A percentile compares a stretch with the other conserved stretches of the same genome.
These are phyloP conservation scores for Boletellus sp. DNA, from an alignment of 1,284 basidiomycete genomes.

Conservation along the genomic window DNA sequence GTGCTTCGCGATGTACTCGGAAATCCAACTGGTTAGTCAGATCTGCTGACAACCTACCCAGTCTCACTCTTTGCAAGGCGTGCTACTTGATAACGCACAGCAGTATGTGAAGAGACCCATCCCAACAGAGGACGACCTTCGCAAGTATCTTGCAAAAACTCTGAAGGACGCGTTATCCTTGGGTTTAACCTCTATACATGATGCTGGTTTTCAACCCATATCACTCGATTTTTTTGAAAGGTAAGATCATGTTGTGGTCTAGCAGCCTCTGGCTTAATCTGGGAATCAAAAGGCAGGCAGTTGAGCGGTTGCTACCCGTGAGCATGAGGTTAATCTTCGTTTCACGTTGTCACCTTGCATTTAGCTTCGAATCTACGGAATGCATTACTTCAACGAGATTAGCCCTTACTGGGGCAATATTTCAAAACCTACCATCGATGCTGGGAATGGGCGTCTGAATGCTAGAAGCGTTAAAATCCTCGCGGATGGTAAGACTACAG, in stretches of 20 bases:
- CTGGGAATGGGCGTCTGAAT: slow-evolving; percentile 59
- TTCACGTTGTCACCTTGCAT: not conserved
- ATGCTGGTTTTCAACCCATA: slow-evolving; percentile 69
- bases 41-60: not conserved
- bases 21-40: slow-evolving; percentile 66
- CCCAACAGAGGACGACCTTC: slow-evolving; percentile 61
- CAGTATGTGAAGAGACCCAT: slow-evolving; percentile 60
- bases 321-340: slow-evolving; percentile 17
- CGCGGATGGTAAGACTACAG: slow-evolving; percentile 60
- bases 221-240: slow-evolving; percentile 73
- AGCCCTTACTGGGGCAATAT: slow-evolving; percentile 76
- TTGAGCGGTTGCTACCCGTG: slow-evolving; percentile 60
- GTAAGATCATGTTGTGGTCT: slow-evolving; percentile 36
- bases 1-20: slow-evolving; percentile 70
- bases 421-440: slow-evolving; percentile 53
- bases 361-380: slow-evolving; percentile 71
- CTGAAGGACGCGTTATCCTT: slow-evolving; percentile 64
- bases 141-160: slow-evolving; percentile 61
- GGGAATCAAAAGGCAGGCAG: slow-evolving; percentile 46
- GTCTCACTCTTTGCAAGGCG: slow-evolving; percentile 39
- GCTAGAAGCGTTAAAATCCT: slow-evolving; percentile 88
- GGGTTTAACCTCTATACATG: slow-evolving; percentile 81
- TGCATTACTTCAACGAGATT: slow-evolving; percentile 68
- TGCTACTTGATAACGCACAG: slow-evolving; percentile 72
- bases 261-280: not conserved